Conservation (phyloP, 2,329 filamentous ascomycete species). For the Lasiodiplodia gonubiensis region DNA sequence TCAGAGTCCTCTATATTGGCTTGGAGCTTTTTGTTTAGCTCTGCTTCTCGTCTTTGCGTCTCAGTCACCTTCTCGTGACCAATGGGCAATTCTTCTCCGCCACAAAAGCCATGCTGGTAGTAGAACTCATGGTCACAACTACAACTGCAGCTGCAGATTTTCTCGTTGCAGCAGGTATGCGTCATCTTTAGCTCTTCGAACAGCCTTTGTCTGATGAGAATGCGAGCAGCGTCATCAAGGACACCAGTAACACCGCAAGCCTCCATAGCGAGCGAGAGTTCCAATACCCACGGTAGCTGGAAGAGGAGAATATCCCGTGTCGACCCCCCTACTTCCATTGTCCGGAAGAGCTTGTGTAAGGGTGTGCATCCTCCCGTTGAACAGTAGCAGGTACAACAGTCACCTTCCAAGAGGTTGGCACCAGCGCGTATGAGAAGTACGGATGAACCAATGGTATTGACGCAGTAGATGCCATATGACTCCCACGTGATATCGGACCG, state of each 20-base stretch:
- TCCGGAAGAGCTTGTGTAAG: background rate
- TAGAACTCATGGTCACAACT: background rate
- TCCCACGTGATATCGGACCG: too few species aligned
- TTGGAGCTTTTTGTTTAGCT: background rate
- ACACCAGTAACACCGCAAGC: background rate
- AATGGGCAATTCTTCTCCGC: too few species aligned
- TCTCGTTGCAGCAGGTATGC: background rate
- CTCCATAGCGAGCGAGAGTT: background rate
- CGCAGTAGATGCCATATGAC: too few species aligned
- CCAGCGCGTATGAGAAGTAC: background rate
- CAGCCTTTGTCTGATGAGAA: background rate
- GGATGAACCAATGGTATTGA: background rate
- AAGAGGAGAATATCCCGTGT: background rate
- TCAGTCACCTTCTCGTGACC: too few species aligned
- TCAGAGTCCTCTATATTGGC: rapidly evolving
- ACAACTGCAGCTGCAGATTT: rapidly evolving
- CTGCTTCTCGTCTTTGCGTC: background rate
- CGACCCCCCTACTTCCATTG: rapidly evolving
- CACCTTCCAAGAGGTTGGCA: background rate
- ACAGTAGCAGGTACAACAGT: background rate
- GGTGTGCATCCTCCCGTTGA: background rate
- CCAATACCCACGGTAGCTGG: background rate
- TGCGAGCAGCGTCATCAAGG: background rate
- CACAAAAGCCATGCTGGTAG: too few species aligned
- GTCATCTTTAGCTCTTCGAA: background rate